Percentiles rank a stretch among this genome's conserved stretches.
phyloP scores from a whole-genome alignment of 371 early-diverging fungal species.

The Rhizoclosmatium hyalinum region DNA sequence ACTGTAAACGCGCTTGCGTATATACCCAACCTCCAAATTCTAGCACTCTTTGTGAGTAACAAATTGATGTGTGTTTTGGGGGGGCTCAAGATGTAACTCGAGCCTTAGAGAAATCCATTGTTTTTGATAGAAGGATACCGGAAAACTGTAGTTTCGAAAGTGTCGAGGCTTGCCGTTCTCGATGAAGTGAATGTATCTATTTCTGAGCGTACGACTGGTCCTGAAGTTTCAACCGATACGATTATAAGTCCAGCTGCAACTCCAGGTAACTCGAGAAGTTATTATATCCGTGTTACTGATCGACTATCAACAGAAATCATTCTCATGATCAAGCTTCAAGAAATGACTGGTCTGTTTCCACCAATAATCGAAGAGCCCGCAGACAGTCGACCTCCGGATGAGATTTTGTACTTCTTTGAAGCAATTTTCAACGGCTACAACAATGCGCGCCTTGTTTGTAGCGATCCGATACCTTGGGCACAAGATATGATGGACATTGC shows the following conservation, averaged over 20 bases:
- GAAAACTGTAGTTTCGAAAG: constrained; percentile 10
- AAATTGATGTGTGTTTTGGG: not conserved
- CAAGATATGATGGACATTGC: constrained; percentile 29
- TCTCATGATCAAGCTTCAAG: constrained; percentile 20
- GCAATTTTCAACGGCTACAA: constrained; percentile 1
- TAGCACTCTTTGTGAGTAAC: constrained; percentile 29
- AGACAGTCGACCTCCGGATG: constrained; percentile 34
- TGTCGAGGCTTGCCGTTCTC: constrained; percentile 20
- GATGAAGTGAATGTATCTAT: constrained; percentile 31
- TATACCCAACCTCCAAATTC: constrained; percentile 31
- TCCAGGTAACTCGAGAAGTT: not conserved
- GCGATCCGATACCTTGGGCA: constrained; percentile 13
- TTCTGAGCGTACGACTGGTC: constrained; percentile 5
- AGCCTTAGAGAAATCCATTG: constrained; percentile 32
- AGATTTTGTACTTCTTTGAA: constrained; percentile 20
- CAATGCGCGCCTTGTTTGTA: not conserved
- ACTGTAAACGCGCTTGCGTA: constrained; percentile 22
- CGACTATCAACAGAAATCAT: constrained; percentile 13
- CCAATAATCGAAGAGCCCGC: constrained; percentile 14
- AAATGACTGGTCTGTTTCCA: constrained; percentile 33
- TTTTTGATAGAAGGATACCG: constrained; percentile 29
- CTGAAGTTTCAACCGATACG: not conserved
- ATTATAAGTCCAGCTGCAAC: not conserved
- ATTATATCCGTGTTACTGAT: not conserved
- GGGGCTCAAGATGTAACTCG: too few species aligned